Evolutionary conservation across 2,329 filamentous ascomycete genomes (phyloP), one percentile per base, ranked within the genome.

Genomic region (Alternaria sp.): DNA sequence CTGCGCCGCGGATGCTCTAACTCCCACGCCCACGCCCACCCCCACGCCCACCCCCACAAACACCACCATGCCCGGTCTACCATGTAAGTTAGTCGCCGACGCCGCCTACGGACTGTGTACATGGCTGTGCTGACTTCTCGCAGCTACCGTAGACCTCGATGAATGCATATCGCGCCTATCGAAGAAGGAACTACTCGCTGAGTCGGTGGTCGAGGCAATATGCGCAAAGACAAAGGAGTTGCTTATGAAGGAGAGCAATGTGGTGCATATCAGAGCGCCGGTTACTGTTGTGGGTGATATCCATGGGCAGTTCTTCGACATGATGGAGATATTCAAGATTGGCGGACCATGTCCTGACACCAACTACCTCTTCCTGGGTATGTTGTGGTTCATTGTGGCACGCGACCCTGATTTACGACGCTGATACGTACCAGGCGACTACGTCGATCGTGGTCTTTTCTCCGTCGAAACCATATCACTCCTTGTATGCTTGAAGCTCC

Each of bases 211-310:
- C 79, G 95, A 99, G 82, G 95, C 95, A 73, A 94, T 99, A 87
- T 99, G 95, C 82, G 93, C 95, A 79, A 99, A 99, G 80, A 95
- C 96, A 23, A 99, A 99, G 77, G 95, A 99, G 83, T 85, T 99
- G 70, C 86, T 99, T 69, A 99, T 99, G 95, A 94, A 96, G 77
- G 95, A 99, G 87, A 98, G 94, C 86, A 99, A 99, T 80, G 95
- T 99, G 63, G 95, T 99, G 60, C 95, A 99, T 78, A 96, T 99
- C 63, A 88, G 88, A 70, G 93, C 95, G 31, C 95, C 95, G 2
- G 92, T 99, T 58, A 99, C 95, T 14, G 95, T 99, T 9, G 95
- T 99, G 37, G 95, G 95, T 67, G 95, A 99, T 78, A 99, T 99
- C 68, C 95, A 99, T 79, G 95, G 95, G 58, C 95, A 99, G 80